These are phyloP conservation scores for Backusella psychrophila DNA, from an alignment of 192 early-diverging fungal species.

Conservation along the genomic window DNA sequence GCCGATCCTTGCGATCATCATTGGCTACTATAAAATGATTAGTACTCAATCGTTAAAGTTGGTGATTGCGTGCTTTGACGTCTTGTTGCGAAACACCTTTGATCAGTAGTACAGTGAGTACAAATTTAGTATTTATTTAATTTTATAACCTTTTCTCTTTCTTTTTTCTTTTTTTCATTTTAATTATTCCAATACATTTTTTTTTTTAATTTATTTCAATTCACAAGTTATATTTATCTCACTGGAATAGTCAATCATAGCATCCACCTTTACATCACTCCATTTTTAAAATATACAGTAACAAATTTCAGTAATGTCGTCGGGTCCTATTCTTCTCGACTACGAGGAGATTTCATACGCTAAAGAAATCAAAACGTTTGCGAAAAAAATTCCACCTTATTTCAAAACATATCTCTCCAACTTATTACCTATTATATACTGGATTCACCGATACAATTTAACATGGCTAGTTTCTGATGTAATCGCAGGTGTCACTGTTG, in stretches of 20 bases:
- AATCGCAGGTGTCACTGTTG: slow-evolving; percentile 75
- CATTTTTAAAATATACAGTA: not conserved
- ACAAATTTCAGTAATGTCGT: not conserved
- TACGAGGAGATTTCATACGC: slow-evolving; percentile 18
- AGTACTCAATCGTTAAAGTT: not conserved
- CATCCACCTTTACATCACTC: not conserved
- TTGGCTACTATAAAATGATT: not conserved
- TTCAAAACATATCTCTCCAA: slow-evolving; percentile 18
- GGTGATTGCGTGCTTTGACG: slow-evolving; percentile 21
- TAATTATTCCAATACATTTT: not conserved
- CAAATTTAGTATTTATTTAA: not conserved
- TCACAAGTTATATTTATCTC: not conserved
- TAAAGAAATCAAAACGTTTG: slow-evolving; percentile 10
- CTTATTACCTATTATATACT: slow-evolving; percentile 27
- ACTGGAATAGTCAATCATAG: not conserved
- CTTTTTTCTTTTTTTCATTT: not conserved
- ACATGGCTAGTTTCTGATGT: slow-evolving; percentile 42
- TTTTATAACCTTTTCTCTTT: not conserved
- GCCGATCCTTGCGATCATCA: not conserved
- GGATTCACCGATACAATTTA: slow-evolving; percentile 33
- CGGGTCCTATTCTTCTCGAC: slow-evolving; percentile 21
- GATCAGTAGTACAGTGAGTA: not conserved
- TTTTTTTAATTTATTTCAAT: not conserved
- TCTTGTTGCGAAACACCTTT: slow-evolving; percentile 17
- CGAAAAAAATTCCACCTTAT: slow-evolving; percentile 16